Evolutionary conservation across 495 filamentous ascomycete species (phyloP), one percentile per base, ranked within the genome.

Genomic region (Penicillium odoratum): DNA sequence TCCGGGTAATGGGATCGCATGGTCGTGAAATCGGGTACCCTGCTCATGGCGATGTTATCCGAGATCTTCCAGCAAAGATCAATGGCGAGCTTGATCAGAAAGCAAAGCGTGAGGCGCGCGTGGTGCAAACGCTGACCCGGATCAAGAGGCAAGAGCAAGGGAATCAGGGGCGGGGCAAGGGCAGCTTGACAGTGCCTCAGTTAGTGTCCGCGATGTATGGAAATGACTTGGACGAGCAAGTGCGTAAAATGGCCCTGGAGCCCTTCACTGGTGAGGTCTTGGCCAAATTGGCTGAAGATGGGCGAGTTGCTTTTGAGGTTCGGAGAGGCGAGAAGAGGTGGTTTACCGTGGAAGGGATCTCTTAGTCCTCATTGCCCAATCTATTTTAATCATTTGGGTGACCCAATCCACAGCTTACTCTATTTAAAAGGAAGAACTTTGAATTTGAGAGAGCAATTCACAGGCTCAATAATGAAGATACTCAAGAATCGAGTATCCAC

Each of bases 221-320:
- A 13, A 60, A 68, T 3, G 59, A 53, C 3, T 47, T 73, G 10
- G 73, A 72, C 55, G 61, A 69, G 5, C 43, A 43, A 0, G 61
- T n/a, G 44, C 38, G 11, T 51, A 62, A 44, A 58, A 60, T 60
- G 77, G 40, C 73, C 0, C 30, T 81, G 15, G 75, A 77, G 57
- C 80, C 80, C 1, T 81, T 83, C 50, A 76, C 74, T 25, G 63
- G 67, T 0, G 76, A 84, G 56, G 69, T 81, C 5, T 53, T 83
- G 51, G 48, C 71, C 21, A 84, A 83, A 63, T 59, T 84, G 53
- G 73, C 76, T 4, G 77, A 74, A 18, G 81, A 84, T 55, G 65
- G 74, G 0, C 77, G 73, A 42, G 75, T 84, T 18, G 79, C 65
- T 3, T 82, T 82, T 46, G 46, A 55, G 36, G 51, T 59, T 29